Base-by-base conservation (phyloP, 352 stramenopile genomes). In the Phytopythium delawarense region DNA sequence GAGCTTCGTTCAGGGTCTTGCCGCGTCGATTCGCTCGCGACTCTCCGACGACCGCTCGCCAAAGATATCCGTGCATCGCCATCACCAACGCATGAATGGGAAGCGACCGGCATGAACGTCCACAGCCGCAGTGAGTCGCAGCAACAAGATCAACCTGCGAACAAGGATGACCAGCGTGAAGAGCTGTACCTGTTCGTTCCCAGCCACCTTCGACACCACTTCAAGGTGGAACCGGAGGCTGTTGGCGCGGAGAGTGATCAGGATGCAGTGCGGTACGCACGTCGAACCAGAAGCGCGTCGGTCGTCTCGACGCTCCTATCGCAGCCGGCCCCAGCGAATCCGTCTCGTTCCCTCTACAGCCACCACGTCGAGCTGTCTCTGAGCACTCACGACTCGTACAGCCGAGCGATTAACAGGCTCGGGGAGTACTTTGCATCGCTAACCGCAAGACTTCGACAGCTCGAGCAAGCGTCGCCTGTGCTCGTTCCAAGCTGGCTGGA, bases 321-420 rank as follows among this genome's bases (percentile, higher is more conserved):
- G n/a, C 16, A 40, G n/a, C 45, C 39, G 18, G 23, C 37, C 30
- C 20, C 32, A 32, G 8, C 63, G 52, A 16, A 37, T 37, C 50
- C 54, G 16, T 45, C 49, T 2, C 49, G 46, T 8, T 52, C 64
- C 1, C 28, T 94, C 23, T 94, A 94, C 61, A 80, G 81, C 5
- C 64, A 74, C 7, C 56, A 59, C 4, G 69, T 88, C 13, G 84
- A 94, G 46, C 64, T 66, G 20, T 62, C 61, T 6, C 75, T 92
- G 52, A 84, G 75, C 3, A 75, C 79, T 63, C 75, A 76, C 35
- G 82, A 86, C 68, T 79, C 76, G 9, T 87, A 86, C 40, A 63
- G 71, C 21, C 68, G 74, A 21, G 71, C 75, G 23, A 45, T 84
- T 0, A 45, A 53, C 30, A 61, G 72, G 2, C 63, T 94, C 7